Conservation (phyloP, 2,329 filamentous ascomycete species). For the Basipetospora chlamydospora region DNA sequence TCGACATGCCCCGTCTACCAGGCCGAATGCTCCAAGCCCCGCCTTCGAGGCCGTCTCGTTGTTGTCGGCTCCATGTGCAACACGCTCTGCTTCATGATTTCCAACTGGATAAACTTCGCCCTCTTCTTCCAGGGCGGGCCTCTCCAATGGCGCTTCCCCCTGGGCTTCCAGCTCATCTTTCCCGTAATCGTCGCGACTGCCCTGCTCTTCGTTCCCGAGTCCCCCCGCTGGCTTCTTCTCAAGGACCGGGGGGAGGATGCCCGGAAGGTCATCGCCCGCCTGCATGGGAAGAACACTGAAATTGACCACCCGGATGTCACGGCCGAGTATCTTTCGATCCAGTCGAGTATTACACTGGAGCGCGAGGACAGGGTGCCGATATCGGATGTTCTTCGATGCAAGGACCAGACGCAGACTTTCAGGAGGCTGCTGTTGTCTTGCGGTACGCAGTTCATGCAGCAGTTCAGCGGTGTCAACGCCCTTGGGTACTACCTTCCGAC, state of each 20-base stretch:
- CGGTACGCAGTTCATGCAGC: slow-evolving; percentile 33
- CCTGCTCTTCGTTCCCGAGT: slow-evolving; percentile 16
- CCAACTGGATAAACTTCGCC: slow-evolving; percentile 32
- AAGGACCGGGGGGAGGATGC: slow-evolving; percentile 23
- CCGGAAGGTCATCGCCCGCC: slow-evolving; percentile 7
- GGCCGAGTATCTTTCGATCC: slow-evolving; percentile 21
- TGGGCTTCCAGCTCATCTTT: slow-evolving; percentile 23
- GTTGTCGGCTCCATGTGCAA: slow-evolving; percentile 25
- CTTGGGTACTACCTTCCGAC: slow-evolving; percentile 35
- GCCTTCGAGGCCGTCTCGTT: slow-evolving; percentile 28
- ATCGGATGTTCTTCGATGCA: slow-evolving; percentile 19
- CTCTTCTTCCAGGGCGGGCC: slow-evolving; percentile 20
- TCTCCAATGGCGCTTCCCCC: slow-evolving; percentile 22
- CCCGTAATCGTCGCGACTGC: slow-evolving; percentile 18
- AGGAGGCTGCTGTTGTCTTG: slow-evolving; percentile 21
- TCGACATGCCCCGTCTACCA: slow-evolving; percentile 20
- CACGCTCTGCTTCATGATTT: slow-evolving; percentile 27
- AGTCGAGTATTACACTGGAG: slow-evolving; percentile 20
- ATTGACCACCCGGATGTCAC: slow-evolving; percentile 15
- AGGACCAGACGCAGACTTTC: slow-evolving; percentile 22
- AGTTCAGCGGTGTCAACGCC: slow-evolving; percentile 28
- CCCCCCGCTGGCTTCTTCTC: slow-evolving; percentile 18
- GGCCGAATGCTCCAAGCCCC: slow-evolving; percentile 17
- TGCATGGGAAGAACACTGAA: slow-evolving; percentile 5
- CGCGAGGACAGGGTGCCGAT: slow-evolving; percentile 17